A percentile compares a stretch with the other conserved stretches of the same genome.
Evolutionary conservation across 208 protist genomes (phyloP).

Genomic region (Wallacemonas collosoma): DNA sequence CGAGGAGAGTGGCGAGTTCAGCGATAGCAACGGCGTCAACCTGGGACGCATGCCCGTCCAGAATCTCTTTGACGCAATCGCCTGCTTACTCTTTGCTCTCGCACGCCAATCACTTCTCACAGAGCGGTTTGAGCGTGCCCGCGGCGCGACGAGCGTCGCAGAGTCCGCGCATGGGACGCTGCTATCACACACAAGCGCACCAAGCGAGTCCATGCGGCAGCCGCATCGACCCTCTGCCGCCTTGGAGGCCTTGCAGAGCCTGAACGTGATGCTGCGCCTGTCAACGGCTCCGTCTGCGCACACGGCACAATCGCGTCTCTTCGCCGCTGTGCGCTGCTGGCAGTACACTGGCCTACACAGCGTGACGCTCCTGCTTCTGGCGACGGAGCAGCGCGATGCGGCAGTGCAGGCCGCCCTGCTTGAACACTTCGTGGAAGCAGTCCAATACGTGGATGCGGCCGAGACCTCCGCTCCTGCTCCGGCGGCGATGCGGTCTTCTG

Average conservation of each 20-base stretch:
- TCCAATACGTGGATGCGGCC: constrained; percentile 36
- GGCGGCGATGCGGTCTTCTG: background rate
- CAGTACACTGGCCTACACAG: constrained; percentile 27
- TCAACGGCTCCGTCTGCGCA: constrained; percentile 23
- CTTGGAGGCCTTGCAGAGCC: constrained; percentile 32
- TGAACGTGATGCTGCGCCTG: constrained; percentile 42
- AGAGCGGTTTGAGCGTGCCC: constrained; percentile 15
- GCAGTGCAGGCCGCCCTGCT: constrained; percentile 45
- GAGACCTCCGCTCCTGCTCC: background rate
- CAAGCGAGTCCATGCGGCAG: background rate
- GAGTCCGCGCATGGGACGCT: background rate
- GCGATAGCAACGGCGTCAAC: constrained; percentile 13
- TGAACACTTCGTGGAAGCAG: constrained; percentile 31
- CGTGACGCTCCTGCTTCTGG: constrained; percentile 34
- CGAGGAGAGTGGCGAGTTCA: constrained; percentile 9
- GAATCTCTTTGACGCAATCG: constrained; percentile 32
- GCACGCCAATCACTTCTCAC: constrained; percentile 30
- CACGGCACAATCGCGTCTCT: constrained; percentile 10
- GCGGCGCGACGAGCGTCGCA: background rate
- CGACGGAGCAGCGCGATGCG: constrained; percentile 23
- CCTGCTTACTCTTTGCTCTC: constrained; percentile 33
- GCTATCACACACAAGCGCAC: no score
- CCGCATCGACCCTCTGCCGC: constrained; percentile 16
- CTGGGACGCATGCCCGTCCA: constrained; percentile 19
- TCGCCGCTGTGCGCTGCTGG: constrained; percentile 31